Conservation (phyloP, 192 early-diverging fungal species). For the Entomortierella parvispora region DNA sequence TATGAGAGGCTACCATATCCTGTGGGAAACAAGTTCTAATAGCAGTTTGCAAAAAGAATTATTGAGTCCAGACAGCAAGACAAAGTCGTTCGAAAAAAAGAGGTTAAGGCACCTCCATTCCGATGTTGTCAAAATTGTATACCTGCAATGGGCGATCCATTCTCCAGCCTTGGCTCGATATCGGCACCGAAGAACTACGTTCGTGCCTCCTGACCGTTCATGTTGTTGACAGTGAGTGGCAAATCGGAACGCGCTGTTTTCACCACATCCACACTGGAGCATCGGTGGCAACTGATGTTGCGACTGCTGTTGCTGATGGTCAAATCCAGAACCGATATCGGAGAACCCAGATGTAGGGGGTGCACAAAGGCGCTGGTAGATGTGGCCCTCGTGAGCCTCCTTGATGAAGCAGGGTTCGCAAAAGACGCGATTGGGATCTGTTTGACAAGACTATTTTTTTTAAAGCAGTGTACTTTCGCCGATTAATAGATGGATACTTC, state of each 20-base stretch:
- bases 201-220: conserved; percentile 39
- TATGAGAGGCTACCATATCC: too few species aligned
- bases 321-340: background rate
- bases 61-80: background rate
- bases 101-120: background rate
- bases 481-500: background rate
- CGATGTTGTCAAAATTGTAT: background rate
- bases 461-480: background rate
- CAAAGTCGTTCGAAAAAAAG: background rate
- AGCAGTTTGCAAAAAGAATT: background rate
- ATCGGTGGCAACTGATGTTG: background rate
- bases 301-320: background rate
- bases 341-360: background rate
- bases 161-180: conserved; percentile 31
- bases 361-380: conserved; percentile 9
- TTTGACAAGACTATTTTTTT: conserved; percentile 35
- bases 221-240: conserved; percentile 38
- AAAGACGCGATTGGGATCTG: conserved; percentile 15
- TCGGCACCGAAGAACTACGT: conserved; percentile 27
- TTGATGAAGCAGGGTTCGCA: conserved; percentile 39
- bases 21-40: background rate
- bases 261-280: conserved; percentile 28
- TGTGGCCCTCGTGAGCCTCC: conserved; percentile 35
- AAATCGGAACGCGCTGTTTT: conserved; percentile 44
- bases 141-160: conserved; percentile 36